Evolutionary conservation across 1,139 yeast genomes (phyloP), one percentile per base, ranked within the genome.

Genomic region (Pichia sp.): DNA sequence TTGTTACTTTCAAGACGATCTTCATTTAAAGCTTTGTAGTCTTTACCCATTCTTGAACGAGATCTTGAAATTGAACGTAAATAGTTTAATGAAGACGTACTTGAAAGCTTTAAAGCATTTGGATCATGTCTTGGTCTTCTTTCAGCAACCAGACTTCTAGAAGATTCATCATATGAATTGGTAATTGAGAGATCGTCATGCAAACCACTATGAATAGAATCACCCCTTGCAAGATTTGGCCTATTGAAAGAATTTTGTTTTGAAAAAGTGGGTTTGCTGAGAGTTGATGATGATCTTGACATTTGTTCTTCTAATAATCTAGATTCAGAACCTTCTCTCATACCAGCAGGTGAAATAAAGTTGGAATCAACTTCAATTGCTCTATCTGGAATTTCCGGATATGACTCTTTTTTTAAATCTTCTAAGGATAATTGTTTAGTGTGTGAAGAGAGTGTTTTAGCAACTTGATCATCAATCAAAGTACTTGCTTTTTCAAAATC

Each of bases 141-240:
- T 44, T 60, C 64, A 20, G 48, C 36, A 15, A 45, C 38, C 18
- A 45, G 33, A 23, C 18, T 18, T 20, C 42, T 36, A 2, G 43
- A 33, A 6, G 32, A 8, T 37, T 33, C 8, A 31, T 40, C 48
- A 35, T 21, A 45, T 5, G 48, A 29, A n/a, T 32, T 37, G 6
- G 41, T 33, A 13, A 45, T 38, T 18, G 47, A 35, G 25, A 38
- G 38, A 16, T 56, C 61, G 33, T 55, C 58, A 38, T 59, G 53
- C 18, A 60, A 51, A 3, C 63, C 63, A 53, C 70, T 71, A 53
- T 76, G 78, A 56, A 77, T 78, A 1, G 82, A 74, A 50, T 78
- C 84, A 35, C 85, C 85, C 47, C 80, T 68, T 8, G 84, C 84
- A 55, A 78, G 66, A 57, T 78, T 82, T 4, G 83, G 80, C 50